phyloP scores from a whole-genome alignment of 2,329 filamentous ascomycete species.

The Colletotrichum plurivorum region DNA sequence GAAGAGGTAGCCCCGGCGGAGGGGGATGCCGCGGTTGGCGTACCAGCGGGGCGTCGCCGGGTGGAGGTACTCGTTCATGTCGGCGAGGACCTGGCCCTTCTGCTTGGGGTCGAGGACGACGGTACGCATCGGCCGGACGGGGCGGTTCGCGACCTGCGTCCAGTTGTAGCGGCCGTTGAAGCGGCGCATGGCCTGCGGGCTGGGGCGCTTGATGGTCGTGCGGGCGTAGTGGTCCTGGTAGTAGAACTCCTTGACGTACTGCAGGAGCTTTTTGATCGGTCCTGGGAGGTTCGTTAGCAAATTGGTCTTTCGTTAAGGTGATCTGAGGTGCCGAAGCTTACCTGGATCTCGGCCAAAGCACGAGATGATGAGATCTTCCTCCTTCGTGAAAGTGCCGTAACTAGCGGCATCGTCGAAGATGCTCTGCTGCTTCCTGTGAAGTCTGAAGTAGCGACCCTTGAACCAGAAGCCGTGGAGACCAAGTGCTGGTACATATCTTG shows the following conservation, averaged over 20 bases:
- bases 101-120: constrained; percentile 79
- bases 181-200: constrained; percentile 35
- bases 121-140: constrained; percentile 79
- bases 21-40: constrained; percentile 80
- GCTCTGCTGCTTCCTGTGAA: constrained; percentile 62
- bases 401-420: constrained; percentile 52
- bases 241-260: constrained; percentile 67
- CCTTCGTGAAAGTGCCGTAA: constrained; percentile 61
- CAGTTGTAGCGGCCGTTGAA: constrained; percentile 60
- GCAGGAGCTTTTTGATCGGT: constrained; percentile 70
- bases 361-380: constrained; percentile 67
- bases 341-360: constrained; percentile 65
- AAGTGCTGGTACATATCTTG: constrained; percentile 68
- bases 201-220: constrained; percentile 68
- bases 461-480: constrained; percentile 70
- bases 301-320: not conserved
- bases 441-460: constrained; percentile 63
- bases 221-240: constrained; percentile 66
- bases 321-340: constrained; percentile 31
- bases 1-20: constrained; percentile 83
- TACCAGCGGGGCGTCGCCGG: constrained; percentile 81
- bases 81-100: constrained; percentile 76
- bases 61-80: constrained; percentile 85
- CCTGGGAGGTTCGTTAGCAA: constrained; percentile 46
- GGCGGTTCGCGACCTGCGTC: constrained; percentile 72